Conservation (phyloP, 169 alveolate genomes). For the Babesia gibsoni region DNA sequence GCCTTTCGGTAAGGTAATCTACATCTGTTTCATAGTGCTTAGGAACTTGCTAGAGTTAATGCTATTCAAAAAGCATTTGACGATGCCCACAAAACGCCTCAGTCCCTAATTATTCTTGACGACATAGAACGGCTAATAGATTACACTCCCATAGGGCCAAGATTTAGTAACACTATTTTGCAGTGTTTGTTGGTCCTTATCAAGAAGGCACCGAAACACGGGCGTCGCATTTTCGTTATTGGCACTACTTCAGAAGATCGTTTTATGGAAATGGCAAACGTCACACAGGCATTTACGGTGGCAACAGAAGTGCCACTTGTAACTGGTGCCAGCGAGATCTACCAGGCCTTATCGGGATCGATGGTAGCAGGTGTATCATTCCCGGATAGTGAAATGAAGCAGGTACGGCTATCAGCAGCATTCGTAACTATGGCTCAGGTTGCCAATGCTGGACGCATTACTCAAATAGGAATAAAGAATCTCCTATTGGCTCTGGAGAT, state of each 20-base stretch:
- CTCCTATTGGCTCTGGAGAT: conserved; percentile 61
- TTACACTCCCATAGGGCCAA: conserved; percentile 96
- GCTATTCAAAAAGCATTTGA: conserved; percentile 93
- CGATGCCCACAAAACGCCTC: conserved; percentile 97
- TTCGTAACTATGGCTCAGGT: conserved; percentile 11
- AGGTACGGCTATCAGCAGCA: background rate
- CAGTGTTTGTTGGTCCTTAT: conserved; percentile 93
- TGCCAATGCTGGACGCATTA: conserved; percentile 48
- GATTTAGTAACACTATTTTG: conserved; percentile 92
- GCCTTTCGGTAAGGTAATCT: conserved; percentile 81
- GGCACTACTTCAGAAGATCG: conserved; percentile 94
- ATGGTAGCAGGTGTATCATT: background rate
- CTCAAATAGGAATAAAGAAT: conserved; percentile 54
- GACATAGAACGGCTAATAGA: conserved; percentile 96
- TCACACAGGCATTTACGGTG: conserved; percentile 57
- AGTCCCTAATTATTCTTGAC: conserved; percentile 91
- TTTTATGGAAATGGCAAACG: conserved; percentile 75
- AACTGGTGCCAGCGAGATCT: conserved; percentile 55
- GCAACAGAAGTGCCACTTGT: conserved; percentile 62
- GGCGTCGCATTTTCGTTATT: conserved; percentile 89
- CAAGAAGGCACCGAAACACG: conserved; percentile 93
- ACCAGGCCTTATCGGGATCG: conserved; percentile 52
- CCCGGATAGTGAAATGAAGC: conserved; percentile 45
- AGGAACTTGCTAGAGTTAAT: conserved; percentile 75
- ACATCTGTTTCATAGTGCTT: conserved; percentile 67